These are phyloP conservation scores for Colletotrichum paranaense DNA, from an alignment of 2,329 filamentous ascomycete species.

Conservation along the genomic window DNA sequence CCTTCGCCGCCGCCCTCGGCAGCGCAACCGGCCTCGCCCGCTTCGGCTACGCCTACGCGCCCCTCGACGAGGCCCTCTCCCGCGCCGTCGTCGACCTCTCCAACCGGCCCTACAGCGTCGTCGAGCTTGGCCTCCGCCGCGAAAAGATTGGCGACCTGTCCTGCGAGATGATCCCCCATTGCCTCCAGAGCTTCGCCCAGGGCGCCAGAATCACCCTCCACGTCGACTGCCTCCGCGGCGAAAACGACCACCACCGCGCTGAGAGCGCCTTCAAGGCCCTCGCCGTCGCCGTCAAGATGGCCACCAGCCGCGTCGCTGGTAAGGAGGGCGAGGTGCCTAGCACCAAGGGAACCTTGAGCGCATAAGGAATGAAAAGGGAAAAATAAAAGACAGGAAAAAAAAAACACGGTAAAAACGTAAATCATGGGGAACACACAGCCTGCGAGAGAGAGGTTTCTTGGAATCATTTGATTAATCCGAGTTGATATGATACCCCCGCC, in stretches of 20 bases:
- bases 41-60: conserved; percentile 92
- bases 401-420: conserved; percentile 1
- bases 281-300: conserved; percentile 84
- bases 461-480: conserved; percentile 22
- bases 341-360: conserved; percentile 90
- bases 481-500: conserved; percentile 30
- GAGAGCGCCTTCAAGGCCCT: conserved; percentile 98
- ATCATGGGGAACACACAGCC: not conserved
- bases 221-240: conserved; percentile 89
- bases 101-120: conserved; percentile 87
- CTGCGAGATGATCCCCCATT: conserved; percentile 98
- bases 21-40: conserved; percentile 84
- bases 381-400: not conserved
- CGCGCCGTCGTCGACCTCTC: conserved; percentile 95
- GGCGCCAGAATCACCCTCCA: conserved; percentile 92
- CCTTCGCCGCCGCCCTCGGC: conserved; percentile 85
- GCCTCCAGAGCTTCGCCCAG: conserved; percentile 92
- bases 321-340: conserved; percentile 94
- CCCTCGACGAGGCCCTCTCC: conserved; percentile 94
- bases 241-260: conserved; percentile 95
- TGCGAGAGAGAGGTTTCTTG: conserved; percentile 16
- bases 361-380: conserved; percentile 38
- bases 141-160: conserved; percentile 95
- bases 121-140: conserved; percentile 85
- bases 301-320: conserved; percentile 79